Percentiles rank a stretch among this genome's conserved stretches.
These are phyloP conservation scores for Cryptococcus sp. DNA, from an alignment of 1,284 basidiomycete genomes.

Conservation along the genomic window DNA sequence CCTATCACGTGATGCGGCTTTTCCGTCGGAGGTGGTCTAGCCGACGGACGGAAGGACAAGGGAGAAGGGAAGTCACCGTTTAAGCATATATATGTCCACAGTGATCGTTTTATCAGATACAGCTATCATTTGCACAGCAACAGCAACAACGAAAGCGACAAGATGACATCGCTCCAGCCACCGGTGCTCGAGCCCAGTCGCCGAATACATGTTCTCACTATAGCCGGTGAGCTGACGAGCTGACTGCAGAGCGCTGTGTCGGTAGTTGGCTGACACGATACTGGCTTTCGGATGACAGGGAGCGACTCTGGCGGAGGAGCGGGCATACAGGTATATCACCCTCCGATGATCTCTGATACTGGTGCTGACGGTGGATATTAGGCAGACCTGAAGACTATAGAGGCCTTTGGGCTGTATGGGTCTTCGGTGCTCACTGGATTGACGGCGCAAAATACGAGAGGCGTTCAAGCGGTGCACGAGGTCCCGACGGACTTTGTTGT, in stretches of 20 bases:
- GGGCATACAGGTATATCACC: conserved; percentile 72
- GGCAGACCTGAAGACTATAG: conserved; percentile 80
- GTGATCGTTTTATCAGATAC: too few relatives aligned
- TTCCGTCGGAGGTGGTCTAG: too few relatives aligned
- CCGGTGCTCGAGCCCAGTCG: conserved; percentile 7
- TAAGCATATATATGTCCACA: too few relatives aligned
- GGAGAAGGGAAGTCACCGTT: too few relatives aligned
- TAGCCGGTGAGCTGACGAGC: conserved; percentile 37
- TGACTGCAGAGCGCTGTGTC: background rate
- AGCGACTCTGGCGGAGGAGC: conserved; percentile 82
- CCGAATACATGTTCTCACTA: conserved; percentile 44
- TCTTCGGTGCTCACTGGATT: conserved; percentile 84
- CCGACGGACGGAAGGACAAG: too few relatives aligned
- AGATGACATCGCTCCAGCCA: background rate
- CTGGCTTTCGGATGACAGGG: conserved; percentile 24
- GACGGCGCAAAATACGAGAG: conserved; percentile 87
- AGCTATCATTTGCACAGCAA: too few relatives aligned
- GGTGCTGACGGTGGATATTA: conserved; percentile 23
- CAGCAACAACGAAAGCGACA: too few relatives aligned
- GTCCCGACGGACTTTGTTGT: conserved; percentile 68
- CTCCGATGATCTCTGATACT: background rate
- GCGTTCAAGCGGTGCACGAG: conserved; percentile 73
- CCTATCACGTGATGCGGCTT: too few relatives aligned
- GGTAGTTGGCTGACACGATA: too few relatives aligned
- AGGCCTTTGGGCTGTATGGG: conserved; percentile 78